A percentile compares a stretch with the other conserved stretches of the same genome.
Evolutionary conservation across 192 early-diverging fungal genomes (phyloP).

Genomic region (Mortierella hygrophila): DNA sequence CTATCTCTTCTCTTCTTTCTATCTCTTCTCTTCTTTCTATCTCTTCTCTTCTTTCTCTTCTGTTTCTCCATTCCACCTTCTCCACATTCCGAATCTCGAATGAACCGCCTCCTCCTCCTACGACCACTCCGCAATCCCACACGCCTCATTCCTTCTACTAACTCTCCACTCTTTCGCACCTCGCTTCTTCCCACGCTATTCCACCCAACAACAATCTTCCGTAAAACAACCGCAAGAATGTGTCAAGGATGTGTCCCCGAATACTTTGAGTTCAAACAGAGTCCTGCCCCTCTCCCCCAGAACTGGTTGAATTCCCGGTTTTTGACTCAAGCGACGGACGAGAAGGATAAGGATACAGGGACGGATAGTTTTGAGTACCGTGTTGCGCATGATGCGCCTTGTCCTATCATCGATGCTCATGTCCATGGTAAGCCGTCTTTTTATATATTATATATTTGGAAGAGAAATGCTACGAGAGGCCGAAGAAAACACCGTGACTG

Average conservation of each 20-base stretch:
- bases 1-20: neutral
- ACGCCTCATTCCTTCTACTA: neutral
- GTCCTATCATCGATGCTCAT: slow-evolving; percentile 58
- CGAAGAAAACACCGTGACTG: too few species aligned
- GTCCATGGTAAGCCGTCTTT: slow-evolving; percentile 37
- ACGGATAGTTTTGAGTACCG: slow-evolving; percentile 14
- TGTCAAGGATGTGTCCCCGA: slow-evolving; percentile 42
- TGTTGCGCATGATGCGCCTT: slow-evolving; percentile 25
- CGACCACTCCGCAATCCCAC: neutral
- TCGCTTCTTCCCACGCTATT: neutral
- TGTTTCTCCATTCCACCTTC: neutral
- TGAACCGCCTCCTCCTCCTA: neutral
- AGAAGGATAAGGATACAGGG: neutral
- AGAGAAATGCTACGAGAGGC: too few species aligned
- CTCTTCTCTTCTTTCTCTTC: neutral
- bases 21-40: neutral
- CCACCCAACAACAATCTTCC: neutral
- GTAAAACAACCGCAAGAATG: slow-evolving; percentile 9
- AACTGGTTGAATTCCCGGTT: slow-evolving; percentile 30
- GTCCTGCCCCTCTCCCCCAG: slow-evolving; percentile 30
- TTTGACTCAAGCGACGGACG: slow-evolving; percentile 1
- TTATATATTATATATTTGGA: neutral
- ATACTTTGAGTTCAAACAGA: slow-evolving; percentile 37
- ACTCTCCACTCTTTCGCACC: neutral
- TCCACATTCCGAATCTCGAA: neutral